Conservation (phyloP, 768 basidiomycete genomes). For the Tylopilus cervinicoccineus region DNA sequence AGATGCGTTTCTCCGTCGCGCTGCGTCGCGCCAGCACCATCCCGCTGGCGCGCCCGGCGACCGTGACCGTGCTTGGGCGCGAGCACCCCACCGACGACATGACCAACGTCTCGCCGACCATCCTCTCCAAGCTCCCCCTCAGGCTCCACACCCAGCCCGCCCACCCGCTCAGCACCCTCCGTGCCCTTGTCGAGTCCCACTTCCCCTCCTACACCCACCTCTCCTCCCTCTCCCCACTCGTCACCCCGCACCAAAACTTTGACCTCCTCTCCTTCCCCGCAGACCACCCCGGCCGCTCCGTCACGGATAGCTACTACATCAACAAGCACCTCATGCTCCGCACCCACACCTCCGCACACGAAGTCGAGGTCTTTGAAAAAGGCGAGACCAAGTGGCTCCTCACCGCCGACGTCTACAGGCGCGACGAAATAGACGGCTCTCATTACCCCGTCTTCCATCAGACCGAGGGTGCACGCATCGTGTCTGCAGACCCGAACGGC, state of each 20-base stretch:
- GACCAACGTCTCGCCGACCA: slow-evolving; percentile 85
- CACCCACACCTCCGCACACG: slow-evolving; percentile 98
- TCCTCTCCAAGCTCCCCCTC: slow-evolving; percentile 74
- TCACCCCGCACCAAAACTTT: slow-evolving; percentile 89
- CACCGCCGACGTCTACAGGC: slow-evolving; percentile 94
- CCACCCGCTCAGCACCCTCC: slow-evolving; percentile 87
- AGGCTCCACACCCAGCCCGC: slow-evolving; percentile 70
- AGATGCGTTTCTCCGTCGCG: slow-evolving; percentile 15
- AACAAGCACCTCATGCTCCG: slow-evolving; percentile 89
- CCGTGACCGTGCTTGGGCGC: slow-evolving; percentile 54
- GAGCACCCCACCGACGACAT: slow-evolving; percentile 70
- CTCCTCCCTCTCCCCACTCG: slow-evolving; percentile 80
- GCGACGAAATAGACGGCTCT: slow-evolving; percentile 95
- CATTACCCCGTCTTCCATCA: slow-evolving; percentile 99
- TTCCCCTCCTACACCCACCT: slow-evolving; percentile 71
- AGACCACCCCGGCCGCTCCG: slow-evolving; percentile 89
- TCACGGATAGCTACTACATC: slow-evolving; percentile 94
- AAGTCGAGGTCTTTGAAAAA: slow-evolving; percentile 82
- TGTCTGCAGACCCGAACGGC: slow-evolving; percentile 52
- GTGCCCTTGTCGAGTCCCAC: slow-evolving; percentile 78
- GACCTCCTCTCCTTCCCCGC: slow-evolving; percentile 92
- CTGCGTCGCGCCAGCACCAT: not conserved
- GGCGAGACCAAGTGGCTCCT: slow-evolving; percentile 84
- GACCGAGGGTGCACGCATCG: slow-evolving; percentile 91
- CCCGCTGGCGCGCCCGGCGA: slow-evolving; percentile 8